Evolutionary conservation across 345 rosid genomes (phyloP).

Genomic region (Syzygium oleosum): DNA sequence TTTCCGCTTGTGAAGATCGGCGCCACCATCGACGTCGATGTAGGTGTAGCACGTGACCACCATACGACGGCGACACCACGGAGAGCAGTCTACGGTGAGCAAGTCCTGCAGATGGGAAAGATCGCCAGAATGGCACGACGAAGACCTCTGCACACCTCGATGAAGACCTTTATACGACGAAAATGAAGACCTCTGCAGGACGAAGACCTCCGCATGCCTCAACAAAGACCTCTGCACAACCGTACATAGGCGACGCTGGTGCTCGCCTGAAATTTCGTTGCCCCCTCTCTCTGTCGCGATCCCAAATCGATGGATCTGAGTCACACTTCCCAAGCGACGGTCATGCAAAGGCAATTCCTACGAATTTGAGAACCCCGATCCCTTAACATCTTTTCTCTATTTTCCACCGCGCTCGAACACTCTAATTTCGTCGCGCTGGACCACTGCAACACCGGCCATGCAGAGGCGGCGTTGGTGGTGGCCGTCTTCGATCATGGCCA

Average conservation of each 20-base stretch:
- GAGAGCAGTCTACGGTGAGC: not conserved
- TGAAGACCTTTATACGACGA: too few species aligned
- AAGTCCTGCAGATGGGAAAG: not conserved
- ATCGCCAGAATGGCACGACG: not conserved
- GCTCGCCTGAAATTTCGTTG: not conserved
- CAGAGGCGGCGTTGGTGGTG: too few species aligned
- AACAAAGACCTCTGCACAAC: not conserved
- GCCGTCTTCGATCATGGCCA: too few species aligned
- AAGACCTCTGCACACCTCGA: not conserved
- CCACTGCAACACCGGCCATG: too few species aligned
- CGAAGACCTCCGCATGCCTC: not conserved
- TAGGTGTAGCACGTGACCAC: not conserved
- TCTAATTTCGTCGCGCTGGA: too few species aligned
- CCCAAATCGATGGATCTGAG: too few species aligned
- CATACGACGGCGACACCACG: not conserved
- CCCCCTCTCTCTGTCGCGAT: not conserved
- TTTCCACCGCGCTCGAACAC: too few species aligned
- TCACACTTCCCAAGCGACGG: too few species aligned
- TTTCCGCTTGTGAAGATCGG: not conserved
- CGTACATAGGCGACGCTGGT: not conserved
- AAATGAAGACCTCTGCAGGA: too few species aligned
- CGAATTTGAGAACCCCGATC: too few species aligned
- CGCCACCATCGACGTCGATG: not conserved
- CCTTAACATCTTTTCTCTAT: too few species aligned
- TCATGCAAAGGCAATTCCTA: too few species aligned